Evolutionary conservation across 208 protist genomes (phyloP).

Genomic region (Tetramitus jugosus): DNA sequence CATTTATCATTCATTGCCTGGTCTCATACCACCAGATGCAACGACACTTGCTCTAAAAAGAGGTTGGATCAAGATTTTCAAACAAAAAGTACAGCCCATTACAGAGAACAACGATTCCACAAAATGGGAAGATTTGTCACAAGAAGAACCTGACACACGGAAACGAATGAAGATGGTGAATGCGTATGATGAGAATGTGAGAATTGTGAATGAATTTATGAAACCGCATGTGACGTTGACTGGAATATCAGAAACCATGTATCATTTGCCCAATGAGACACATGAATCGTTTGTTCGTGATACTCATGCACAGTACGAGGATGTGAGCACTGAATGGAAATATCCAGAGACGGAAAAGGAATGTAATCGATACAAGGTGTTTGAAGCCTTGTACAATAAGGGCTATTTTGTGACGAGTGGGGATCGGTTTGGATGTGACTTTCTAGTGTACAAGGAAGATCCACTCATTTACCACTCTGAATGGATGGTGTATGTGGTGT

Average conservation of each 20-base stretch:
- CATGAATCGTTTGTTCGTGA: not conserved
- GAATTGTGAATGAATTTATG: not conserved
- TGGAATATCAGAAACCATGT: not conserved
- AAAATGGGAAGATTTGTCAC: not conserved
- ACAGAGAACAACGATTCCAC: not conserved
- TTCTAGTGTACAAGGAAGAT: not conserved
- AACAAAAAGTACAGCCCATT: not conserved
- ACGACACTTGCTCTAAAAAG: not conserved
- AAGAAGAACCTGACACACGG: not conserved
- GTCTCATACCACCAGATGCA: not conserved
- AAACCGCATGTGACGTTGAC: not conserved
- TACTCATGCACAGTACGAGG: not conserved
- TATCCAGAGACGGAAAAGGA: not conserved
- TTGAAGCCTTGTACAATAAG: not conserved
- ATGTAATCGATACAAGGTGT: not conserved
- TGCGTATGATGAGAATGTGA: not conserved
- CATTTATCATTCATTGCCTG: not conserved
- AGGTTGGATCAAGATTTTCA: not conserved
- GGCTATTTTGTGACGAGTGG: not conserved
- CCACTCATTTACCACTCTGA: not conserved
- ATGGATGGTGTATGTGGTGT: not conserved
- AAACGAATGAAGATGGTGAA: not conserved
- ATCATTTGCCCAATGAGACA: not conserved
- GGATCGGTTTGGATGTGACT: slow-evolving; percentile 21
- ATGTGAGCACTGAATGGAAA: not conserved